Evolutionary conservation across 805 yeast genomes (phyloP).

Genomic region (Cyberlindnera misumaiensis): DNA sequence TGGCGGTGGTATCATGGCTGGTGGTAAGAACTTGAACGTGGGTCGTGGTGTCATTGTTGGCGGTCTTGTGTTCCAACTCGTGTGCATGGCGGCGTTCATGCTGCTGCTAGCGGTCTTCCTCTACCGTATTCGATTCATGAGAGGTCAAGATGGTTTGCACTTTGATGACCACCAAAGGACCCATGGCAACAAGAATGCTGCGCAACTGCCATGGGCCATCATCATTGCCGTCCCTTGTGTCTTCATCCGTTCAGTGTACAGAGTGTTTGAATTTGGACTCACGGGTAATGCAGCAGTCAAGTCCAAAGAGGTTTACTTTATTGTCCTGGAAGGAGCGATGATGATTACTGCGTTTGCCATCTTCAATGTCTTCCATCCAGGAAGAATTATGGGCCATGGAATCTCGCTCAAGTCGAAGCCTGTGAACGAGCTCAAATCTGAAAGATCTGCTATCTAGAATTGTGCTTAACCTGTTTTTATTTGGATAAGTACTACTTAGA

Average conservation of each 20-base stretch:
- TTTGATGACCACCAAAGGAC: conserved; percentile 4
- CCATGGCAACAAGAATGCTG: conserved; percentile 6
- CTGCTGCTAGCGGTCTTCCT: conserved; percentile 42
- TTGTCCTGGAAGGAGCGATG: conserved; percentile 60
- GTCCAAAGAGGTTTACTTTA: conserved; percentile 50
- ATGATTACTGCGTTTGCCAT: conserved; percentile 41
- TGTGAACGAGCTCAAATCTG: too few species aligned
- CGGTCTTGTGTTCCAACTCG: conserved; percentile 72
- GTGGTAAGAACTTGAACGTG: conserved; percentile 20
- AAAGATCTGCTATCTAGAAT: too few species aligned
- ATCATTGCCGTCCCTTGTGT: conserved; percentile 45
- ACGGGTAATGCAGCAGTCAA: conserved; percentile 70
- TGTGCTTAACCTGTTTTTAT: too few species aligned
- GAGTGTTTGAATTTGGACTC: conserved; percentile 63
- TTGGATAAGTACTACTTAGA: too few species aligned
- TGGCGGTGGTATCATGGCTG: conserved; percentile 72
- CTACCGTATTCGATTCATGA: conserved; percentile 23
- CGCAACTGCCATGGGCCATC: conserved; percentile 33
- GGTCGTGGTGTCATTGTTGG: conserved; percentile 71
- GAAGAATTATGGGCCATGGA: conserved; percentile 42
- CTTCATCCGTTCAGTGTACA: conserved; percentile 62
- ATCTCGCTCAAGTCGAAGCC: too few species aligned
- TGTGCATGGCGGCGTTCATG: conserved; percentile 56
- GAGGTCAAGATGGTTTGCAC: conserved; percentile 1
- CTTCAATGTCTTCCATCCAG: conserved; percentile 58